These are phyloP conservation scores for Candida buenavistaensis DNA, from an alignment of 1,139 yeast genomes.

Conservation along the genomic window DNA sequence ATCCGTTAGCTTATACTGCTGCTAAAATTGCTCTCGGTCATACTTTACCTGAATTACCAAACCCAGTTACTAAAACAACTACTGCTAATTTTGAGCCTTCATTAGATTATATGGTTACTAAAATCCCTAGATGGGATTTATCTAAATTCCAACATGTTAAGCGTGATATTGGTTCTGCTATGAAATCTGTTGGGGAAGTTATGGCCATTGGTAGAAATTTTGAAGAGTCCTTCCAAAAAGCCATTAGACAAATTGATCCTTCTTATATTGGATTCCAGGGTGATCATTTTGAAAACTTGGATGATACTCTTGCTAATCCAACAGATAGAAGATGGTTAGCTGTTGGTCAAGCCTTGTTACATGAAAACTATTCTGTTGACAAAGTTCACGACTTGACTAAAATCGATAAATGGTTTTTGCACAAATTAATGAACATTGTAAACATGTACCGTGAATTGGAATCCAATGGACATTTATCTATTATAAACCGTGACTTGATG, in stretches of 20 bases:
- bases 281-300: slow-evolving; percentile 29
- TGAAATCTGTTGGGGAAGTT: slow-evolving; percentile 99
- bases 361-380: slow-evolving; percentile 79
- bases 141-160: slow-evolving; percentile 91
- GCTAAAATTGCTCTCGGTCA: slow-evolving; percentile 83
- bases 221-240: slow-evolving; percentile 98
- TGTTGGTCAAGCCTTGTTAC: slow-evolving; percentile 90
- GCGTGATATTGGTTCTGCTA: slow-evolving; percentile 53
- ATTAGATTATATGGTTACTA: slow-evolving; percentile 92
- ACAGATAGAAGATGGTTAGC: slow-evolving; percentile 95
- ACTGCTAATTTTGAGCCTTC: slow-evolving; percentile 97
- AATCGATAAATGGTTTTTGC: slow-evolving; percentile 94
- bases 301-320: slow-evolving; percentile 4
- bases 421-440: slow-evolving; percentile 69
- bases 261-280: slow-evolving; percentile 83
- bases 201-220: slow-evolving; percentile 98
- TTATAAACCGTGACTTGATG: slow-evolving; percentile 40
- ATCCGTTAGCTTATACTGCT: slow-evolving; percentile 97
- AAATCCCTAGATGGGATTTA: slow-evolving; percentile 98
- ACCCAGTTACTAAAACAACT: slow-evolving; percentile 95
- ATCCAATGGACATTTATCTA: slow-evolving; percentile 57
- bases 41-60: slow-evolving; percentile 92
- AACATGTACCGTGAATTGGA: slow-evolving; percentile 65
- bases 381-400: slow-evolving; percentile 86
- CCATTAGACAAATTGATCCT: slow-evolving; percentile 95